phyloP scores from a whole-genome alignment of 192 early-diverging fungal genomes.

The Gryganskiella cystojenkinii region DNA sequence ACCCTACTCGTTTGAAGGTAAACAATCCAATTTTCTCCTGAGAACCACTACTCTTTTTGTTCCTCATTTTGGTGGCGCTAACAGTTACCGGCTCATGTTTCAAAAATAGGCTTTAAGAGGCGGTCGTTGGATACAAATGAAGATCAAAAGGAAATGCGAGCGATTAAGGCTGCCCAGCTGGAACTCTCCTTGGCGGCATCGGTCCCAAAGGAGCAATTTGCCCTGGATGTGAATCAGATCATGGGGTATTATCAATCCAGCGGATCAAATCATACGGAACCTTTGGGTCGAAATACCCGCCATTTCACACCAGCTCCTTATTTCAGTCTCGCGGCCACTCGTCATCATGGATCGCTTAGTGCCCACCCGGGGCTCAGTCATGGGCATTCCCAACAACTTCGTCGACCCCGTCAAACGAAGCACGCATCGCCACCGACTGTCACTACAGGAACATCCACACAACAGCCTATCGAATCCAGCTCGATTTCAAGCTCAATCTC shows the following conservation, averaged over 20 bases:
- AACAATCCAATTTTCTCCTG: not conserved
- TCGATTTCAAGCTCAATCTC: not conserved
- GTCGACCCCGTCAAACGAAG: conserved; percentile 41
- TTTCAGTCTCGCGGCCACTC: conserved; percentile 18
- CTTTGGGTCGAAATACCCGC: conserved; percentile 39
- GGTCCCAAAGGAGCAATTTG: conserved; percentile 39
- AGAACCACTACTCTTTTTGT: not conserved
- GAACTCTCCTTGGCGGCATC: conserved; percentile 20
- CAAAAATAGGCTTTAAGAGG: conserved; percentile 25
- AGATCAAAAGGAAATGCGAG: conserved; percentile 8
- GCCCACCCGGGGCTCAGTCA: conserved; percentile 38
- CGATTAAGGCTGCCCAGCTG: not conserved
- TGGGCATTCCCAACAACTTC: conserved; percentile 35
- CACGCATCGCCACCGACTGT: conserved; percentile 24
- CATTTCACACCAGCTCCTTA: conserved; percentile 50
- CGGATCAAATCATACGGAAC: conserved; percentile 8
- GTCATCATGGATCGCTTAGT: conserved; percentile 21
- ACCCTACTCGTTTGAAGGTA: conserved; percentile 38
- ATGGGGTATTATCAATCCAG: conserved; percentile 41
- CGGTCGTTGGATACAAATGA: conserved; percentile 21
- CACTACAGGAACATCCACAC: not conserved
- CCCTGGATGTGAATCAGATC: conserved; percentile 37
- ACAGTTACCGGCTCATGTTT: not conserved
- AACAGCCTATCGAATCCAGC: too few relatives aligned
- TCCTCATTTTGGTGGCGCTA: not conserved